Percentiles rank a stretch among this genome's conserved stretches.
phyloP scores from a whole-genome alignment of 768 basidiomycete genomes.

The Boletus vinaceobasis region DNA sequence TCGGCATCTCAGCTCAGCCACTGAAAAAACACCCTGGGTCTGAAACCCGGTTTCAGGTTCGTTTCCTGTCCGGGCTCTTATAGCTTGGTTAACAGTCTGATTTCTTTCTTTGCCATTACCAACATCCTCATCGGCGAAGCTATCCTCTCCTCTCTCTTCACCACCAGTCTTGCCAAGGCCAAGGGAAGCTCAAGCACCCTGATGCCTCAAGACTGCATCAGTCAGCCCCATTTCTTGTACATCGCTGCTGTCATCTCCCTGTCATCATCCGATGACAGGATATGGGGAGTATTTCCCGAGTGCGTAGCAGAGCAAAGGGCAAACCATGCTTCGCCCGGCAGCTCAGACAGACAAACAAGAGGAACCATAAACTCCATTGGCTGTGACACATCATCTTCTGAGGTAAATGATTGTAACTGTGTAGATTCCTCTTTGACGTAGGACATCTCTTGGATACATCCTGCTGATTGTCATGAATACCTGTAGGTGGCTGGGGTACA shows the following conservation, averaged over 20 bases:
- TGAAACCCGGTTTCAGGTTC: no score
- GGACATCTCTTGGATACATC: conserved; percentile 25
- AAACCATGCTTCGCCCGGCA: conserved; percentile 59
- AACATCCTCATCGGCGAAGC: conserved; percentile 40
- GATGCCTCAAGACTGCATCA: conserved; percentile 52
- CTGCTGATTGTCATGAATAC: conserved; percentile 9
- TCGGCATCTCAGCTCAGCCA: no score
- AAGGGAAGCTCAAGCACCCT: conserved; percentile 52
- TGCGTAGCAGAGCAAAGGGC: conserved; percentile 71
- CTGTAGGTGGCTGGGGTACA: conserved; percentile 13
- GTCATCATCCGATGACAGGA: conserved; percentile 51
- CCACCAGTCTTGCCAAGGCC: conserved; percentile 28
- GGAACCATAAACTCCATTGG: conserved; percentile 78
- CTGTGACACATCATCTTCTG: conserved; percentile 43
- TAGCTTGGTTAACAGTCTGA: conserved; percentile 60
- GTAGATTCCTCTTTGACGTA: conserved; percentile 26
- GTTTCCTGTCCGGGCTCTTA: no score
- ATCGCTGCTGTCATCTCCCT: conserved; percentile 33
- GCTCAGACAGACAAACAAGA: conserved; percentile 51
- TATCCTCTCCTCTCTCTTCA: conserved; percentile 25
- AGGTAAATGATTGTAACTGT: conserved; percentile 30
- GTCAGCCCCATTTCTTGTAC: conserved; percentile 49
- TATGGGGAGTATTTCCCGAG: conserved; percentile 56
- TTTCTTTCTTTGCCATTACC: conserved; percentile 37
- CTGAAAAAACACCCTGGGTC: no score